Evolutionary conservation across 75 land plant genomes (phyloP).

Genomic region (Picea sitchensis): DNA sequence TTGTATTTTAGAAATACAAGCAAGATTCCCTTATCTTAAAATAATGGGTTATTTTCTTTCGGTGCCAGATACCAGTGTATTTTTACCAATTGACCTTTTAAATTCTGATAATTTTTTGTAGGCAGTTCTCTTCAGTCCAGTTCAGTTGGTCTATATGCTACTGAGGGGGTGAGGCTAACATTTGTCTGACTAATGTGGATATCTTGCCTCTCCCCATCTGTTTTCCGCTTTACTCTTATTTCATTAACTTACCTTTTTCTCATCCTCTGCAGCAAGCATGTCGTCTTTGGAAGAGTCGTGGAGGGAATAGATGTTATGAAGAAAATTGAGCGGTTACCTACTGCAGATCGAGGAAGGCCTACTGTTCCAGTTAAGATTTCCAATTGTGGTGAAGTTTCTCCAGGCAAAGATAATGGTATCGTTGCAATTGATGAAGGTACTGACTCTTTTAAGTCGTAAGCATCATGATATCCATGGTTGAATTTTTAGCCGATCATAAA

Average conservation of each 20-base stretch:
- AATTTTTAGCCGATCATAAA: neutral
- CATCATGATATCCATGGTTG: neutral
- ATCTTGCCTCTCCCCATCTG: slow-evolving; percentile 9
- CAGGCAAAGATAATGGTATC: slow-evolving; percentile 29
- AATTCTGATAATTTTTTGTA: slow-evolving; percentile 40
- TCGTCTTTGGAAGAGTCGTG: slow-evolving; percentile 94
- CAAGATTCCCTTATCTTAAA: neutral
- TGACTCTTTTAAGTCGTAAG: neutral
- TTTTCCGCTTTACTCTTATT: neutral
- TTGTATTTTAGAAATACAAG: neutral
- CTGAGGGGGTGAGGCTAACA: slow-evolving; percentile 39
- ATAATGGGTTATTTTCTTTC: neutral
- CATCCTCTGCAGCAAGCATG: slow-evolving; percentile 69
- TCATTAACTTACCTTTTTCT: neutral
- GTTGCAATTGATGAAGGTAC: slow-evolving; percentile 8
- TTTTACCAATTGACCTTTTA: slow-evolving; percentile 3
- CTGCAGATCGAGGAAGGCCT: slow-evolving; percentile 57
- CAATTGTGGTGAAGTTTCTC: slow-evolving; percentile 69
- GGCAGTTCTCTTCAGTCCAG: slow-evolving; percentile 17
- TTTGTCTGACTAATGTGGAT: slow-evolving; percentile 20
- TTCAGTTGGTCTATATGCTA: slow-evolving; percentile 2
- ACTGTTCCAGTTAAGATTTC: slow-evolving; percentile 68
- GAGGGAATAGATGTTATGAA: slow-evolving; percentile 68
- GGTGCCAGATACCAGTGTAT: neutral
- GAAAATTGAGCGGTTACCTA: slow-evolving; percentile 71